Conservation (phyloP, 352 stramenopile species). For the Globisporangium acanthophoron region DNA sequence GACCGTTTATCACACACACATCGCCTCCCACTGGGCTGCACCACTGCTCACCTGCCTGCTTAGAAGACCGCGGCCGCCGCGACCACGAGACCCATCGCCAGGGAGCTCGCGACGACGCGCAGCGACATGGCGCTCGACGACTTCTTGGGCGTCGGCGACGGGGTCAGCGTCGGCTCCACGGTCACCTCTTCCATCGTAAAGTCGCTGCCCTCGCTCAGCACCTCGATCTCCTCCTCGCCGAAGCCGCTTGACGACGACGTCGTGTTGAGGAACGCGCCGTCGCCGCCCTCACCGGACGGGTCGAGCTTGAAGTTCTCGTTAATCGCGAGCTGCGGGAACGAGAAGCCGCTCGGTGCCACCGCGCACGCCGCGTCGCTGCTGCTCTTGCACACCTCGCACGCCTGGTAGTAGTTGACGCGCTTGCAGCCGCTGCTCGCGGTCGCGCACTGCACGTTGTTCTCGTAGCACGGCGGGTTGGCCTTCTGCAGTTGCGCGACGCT, state of each 20-base stretch:
- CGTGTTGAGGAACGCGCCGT: constrained; percentile 7
- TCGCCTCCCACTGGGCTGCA: background rate
- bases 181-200: constrained; percentile 1
- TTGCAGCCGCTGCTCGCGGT: constrained; percentile 38
- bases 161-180: background rate
- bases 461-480: constrained; percentile 62
- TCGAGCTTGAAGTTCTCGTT: constrained; percentile 12
- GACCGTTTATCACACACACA: background rate
- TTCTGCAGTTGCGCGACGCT: constrained; percentile 27
- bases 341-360: constrained; percentile 27
- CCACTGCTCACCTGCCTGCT: background rate
- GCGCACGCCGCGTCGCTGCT: constrained; percentile 23
- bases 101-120: background rate
- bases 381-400: constrained; percentile 47
- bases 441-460: constrained; percentile 52
- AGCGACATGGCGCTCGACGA: background rate
- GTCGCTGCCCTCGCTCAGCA: constrained; percentile 4
- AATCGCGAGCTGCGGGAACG: constrained; percentile 45
- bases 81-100: constrained; percentile 1
- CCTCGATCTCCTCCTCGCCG: constrained; percentile 1
- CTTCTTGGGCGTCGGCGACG: constrained; percentile 2
- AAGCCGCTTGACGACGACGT: constrained; percentile 5
- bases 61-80: background rate
- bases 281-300: constrained; percentile 1
- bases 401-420: constrained; percentile 52